Evolutionary conservation across 139 green algal species (phyloP).

Genomic region (Chlorella sp.): DNA sequence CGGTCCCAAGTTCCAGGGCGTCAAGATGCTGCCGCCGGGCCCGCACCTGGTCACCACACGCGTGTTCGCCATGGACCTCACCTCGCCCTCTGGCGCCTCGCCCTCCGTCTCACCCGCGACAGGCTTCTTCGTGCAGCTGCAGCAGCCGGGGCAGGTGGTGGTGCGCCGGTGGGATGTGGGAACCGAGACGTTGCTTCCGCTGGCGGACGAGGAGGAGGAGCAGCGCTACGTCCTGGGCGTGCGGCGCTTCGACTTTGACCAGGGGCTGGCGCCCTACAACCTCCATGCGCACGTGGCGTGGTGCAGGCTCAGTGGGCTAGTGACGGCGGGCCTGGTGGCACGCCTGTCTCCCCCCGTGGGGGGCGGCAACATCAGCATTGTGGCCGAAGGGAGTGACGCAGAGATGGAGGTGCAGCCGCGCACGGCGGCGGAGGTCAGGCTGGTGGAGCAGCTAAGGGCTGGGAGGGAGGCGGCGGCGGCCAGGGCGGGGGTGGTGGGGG

Average conservation of each 20-base stretch:
- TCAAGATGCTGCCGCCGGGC: conserved; percentile 91
- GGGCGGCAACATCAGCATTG: conserved; percentile 51
- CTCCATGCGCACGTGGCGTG: conserved; percentile 47
- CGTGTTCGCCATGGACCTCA: too few species aligned
- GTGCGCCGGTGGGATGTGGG: conserved; percentile 50
- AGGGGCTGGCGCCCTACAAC: conserved; percentile 69
- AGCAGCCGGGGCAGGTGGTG: not conserved
- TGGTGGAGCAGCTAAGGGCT: not conserved
- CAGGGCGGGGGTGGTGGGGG: conserved; percentile 4
- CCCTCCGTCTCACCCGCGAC: conserved; percentile 42
- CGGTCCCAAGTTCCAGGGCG: conserved; percentile 72
- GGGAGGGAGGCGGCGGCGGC: conserved; percentile 1
- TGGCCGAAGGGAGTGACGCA: conserved; percentile 54
- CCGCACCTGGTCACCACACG: conserved; percentile 77
- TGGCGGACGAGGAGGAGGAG: conserved; percentile 47
- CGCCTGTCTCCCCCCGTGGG: conserved; percentile 47
- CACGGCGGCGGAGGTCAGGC: not conserved
- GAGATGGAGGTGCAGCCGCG: not conserved
- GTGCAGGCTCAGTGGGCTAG: conserved; percentile 40
- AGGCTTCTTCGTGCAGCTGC: conserved; percentile 41
- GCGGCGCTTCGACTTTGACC: conserved; percentile 69
- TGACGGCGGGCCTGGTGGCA: conserved; percentile 38
- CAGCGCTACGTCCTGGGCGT: conserved; percentile 44
- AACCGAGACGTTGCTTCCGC: conserved; percentile 46
- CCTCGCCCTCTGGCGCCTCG: too few species aligned